Evolutionary conservation across 176 grass and related monocot species (phyloP), one percentile per base, ranked within the genome.

Genomic region (Themeda triandra): DNA sequence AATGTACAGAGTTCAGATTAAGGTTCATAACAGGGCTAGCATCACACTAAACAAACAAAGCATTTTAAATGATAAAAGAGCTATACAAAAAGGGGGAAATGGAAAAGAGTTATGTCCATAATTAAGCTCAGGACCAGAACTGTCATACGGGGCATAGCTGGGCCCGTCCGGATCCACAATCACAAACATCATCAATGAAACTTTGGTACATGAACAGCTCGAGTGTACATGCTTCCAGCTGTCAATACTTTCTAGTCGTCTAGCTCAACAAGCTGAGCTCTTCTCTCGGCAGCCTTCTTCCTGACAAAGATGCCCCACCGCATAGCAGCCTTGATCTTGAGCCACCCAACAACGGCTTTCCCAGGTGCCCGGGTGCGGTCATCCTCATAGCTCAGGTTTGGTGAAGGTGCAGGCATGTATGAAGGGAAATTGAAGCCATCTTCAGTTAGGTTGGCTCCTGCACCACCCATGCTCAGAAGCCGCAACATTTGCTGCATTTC

Each of bases 281-380:
- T 93, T 83, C 84, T 92, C 82, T 99, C 97, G 2, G 97, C 97
- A 5, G 97, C 97, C 77, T 99, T 96, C 86, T 99, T 99, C 88
- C 97, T 93, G 25, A 99, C 81, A 15, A 99, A 99, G 63, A 99
- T 96, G 14, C 97, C 97, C 97, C 97, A 99, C 29, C 97, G 91
- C 97, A 99, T 99, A 54, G 97, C 97, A 6, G 97, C 97, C 84
- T 99, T 99, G 77, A 99, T 96, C 71, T 99, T 99, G 36, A 99
- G 90, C 97, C 97, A 99, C 31, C 97, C 93, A 2, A 99, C 93
- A 30, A 99, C 97, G 0, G 93, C 97, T 83, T 84, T 99, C 29
- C 97, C 92, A 11, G 93, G 82, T 44, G 89, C 18, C 4, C 89
- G 89, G 12, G 63, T 65, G 41, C 86, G 87, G 29, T 83, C 89